Conservation (phyloP, 306 rosid species). For the Cucurbita moschata region DNA sequence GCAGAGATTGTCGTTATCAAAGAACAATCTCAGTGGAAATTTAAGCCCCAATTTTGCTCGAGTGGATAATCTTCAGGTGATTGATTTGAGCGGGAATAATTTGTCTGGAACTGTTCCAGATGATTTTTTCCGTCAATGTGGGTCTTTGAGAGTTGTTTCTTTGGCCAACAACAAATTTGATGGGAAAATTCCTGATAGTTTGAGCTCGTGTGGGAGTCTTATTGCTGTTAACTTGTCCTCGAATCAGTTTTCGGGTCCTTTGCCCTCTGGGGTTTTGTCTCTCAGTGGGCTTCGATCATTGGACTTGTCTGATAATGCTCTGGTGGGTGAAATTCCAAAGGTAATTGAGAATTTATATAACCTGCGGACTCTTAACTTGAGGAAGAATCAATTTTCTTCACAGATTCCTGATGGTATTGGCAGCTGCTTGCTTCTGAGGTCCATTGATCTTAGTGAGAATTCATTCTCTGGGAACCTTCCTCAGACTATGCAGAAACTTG, state of each 20-base stretch:
- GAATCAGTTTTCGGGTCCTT: constrained; percentile 47
- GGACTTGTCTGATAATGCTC: constrained; percentile 59
- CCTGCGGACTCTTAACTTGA: constrained; percentile 43
- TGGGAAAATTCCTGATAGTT: constrained; percentile 47
- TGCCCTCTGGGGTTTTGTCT: constrained; percentile 44
- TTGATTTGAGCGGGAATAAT: constrained; percentile 57
- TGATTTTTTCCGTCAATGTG: constrained; percentile 30
- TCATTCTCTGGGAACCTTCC: constrained; percentile 43
- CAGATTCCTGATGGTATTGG: constrained; percentile 56
- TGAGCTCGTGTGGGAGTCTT: constrained; percentile 39
- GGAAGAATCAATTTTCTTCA: constrained; percentile 54
- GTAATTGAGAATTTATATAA: constrained; percentile 45
- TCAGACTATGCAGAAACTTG: constrained; percentile 28
- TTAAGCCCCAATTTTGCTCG: constrained; percentile 23
- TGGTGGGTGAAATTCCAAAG: constrained; percentile 38
- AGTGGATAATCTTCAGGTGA: constrained; percentile 24
- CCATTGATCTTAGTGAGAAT: constrained; percentile 53
- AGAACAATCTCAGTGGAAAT: constrained; percentile 33
- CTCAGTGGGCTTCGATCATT: constrained; percentile 46
- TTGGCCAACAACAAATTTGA: constrained; percentile 47
- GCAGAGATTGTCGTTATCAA: constrained; percentile 46
- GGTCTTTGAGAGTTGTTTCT: constrained; percentile 46
- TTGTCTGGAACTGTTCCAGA: constrained; percentile 41
- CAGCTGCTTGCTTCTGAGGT: constrained; percentile 40
- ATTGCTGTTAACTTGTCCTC: constrained; percentile 48